Conservation (phyloP, 2,329 filamentous ascomycete genomes). For the Calonectria pseudoturangicola region DNA sequence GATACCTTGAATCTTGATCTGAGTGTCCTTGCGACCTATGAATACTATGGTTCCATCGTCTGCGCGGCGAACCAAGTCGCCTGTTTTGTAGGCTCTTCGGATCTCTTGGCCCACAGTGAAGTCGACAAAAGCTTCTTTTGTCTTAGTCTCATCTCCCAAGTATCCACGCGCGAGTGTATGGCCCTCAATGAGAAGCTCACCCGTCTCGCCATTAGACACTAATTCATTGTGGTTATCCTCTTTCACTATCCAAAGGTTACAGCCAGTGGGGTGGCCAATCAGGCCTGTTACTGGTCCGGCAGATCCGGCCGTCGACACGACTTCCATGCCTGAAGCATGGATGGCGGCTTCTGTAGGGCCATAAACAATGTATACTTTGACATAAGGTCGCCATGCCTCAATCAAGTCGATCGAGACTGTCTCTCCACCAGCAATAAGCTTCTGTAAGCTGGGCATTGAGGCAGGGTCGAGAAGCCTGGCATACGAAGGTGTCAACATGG, state of each 20-base stretch:
- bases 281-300: neutral
- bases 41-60: neutral
- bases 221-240: slow-evolving; percentile 13
- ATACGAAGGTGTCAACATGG: slow-evolving; percentile 8
- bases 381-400: neutral
- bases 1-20: slow-evolving; percentile 11
- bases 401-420: neutral
- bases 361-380: slow-evolving; percentile 14
- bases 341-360: slow-evolving; percentile 5
- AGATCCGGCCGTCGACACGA: neutral
- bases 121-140: slow-evolving; percentile 10
- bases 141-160: slow-evolving; percentile 2
- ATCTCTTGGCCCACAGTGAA: neutral
- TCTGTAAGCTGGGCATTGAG: neutral
- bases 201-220: neutral
- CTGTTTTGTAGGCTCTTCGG: slow-evolving; percentile 19
- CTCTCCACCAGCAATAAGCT: slow-evolving; percentile 3
- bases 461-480: neutral
- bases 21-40: slow-evolving; percentile 15
- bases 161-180: slow-evolving; percentile 7
- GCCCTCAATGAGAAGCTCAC: slow-evolving; percentile 18
- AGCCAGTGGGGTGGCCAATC: neutral
- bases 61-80: neutral
- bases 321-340: neutral
- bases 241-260: slow-evolving; percentile 13